Evolutionary conservation across 768 basidiomycete genomes (phyloP).

Genomic region (Termitomyces sp.): DNA sequence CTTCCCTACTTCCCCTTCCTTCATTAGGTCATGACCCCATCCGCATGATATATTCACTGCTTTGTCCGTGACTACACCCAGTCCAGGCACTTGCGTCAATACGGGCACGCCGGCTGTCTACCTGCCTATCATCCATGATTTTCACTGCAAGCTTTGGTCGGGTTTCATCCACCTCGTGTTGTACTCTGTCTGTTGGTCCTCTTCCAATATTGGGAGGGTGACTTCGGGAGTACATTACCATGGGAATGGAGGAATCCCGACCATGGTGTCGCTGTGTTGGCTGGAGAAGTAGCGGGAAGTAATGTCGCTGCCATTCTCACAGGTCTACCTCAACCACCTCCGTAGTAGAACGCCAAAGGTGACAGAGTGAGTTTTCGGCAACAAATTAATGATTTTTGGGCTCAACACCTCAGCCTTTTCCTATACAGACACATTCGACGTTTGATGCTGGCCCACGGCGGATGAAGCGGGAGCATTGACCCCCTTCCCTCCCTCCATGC

Average conservation of each 20-base stretch:
- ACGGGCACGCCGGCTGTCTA: background rate
- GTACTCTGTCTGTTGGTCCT: background rate
- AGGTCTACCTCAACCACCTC: background rate
- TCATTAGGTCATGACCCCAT: background rate
- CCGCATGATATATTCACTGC: background rate
- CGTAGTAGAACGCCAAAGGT: no score
- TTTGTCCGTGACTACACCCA: no score
- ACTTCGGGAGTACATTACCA: conserved; percentile 1
- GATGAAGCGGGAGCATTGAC: background rate
- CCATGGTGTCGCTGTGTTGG: background rate
- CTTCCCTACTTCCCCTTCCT: background rate
- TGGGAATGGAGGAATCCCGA: conserved; percentile 3
- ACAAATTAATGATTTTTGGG: no score
- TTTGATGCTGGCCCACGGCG: background rate
- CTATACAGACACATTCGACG: background rate
- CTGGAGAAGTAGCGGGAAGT: background rate
- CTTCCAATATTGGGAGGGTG: background rate
- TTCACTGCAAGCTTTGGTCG: background rate
- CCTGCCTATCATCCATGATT: background rate
- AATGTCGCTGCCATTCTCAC: background rate
- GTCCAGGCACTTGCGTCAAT: background rate
- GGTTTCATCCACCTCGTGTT: conserved; percentile 1
- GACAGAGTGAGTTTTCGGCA: background rate
- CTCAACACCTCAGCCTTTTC: no score
- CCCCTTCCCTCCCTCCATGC: no score